Percentiles rank a stretch among this genome's conserved stretches.
These are phyloP conservation scores for Peronospora destructor DNA, from an alignment of 352 stramenopile species.

Conservation along the genomic window DNA sequence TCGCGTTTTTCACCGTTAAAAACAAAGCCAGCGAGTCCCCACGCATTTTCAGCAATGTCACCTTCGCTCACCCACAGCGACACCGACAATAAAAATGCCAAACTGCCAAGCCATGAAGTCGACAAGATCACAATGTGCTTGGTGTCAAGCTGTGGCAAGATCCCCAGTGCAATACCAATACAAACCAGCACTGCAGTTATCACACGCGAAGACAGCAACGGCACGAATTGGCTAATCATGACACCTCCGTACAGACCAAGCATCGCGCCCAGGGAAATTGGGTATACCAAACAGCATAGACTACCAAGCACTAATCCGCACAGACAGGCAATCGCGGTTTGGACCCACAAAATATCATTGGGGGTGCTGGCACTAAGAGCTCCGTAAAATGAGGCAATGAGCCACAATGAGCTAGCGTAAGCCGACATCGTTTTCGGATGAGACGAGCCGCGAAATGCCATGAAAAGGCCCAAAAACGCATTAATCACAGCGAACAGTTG, in stretches of 20 bases:
- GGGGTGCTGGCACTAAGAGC: slow-evolving; percentile 44
- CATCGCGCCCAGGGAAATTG: slow-evolving; percentile 50
- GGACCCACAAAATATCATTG: slow-evolving; percentile 58
- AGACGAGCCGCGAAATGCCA: slow-evolving; percentile 49
- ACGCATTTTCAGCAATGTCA: slow-evolving; percentile 56
- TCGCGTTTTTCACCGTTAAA: slow-evolving; percentile 45
- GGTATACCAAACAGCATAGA: slow-evolving; percentile 53
- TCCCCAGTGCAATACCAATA: slow-evolving; percentile 37
- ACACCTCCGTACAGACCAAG: slow-evolving; percentile 61
- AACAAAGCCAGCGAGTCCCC: slow-evolving; percentile 58
- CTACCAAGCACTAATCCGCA: slow-evolving; percentile 68
- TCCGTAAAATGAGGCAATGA: slow-evolving; percentile 67
- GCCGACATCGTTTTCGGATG: slow-evolving; percentile 45
- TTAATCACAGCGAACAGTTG: slow-evolving; percentile 57
- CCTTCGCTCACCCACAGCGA: slow-evolving; percentile 63
- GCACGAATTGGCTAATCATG: slow-evolving; percentile 61
- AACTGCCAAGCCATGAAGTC: slow-evolving; percentile 58
- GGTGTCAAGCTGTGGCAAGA: slow-evolving; percentile 27
- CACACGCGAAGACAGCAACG: slow-evolving; percentile 49
- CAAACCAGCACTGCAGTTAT: slow-evolving; percentile 42
- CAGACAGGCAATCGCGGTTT: slow-evolving; percentile 53
- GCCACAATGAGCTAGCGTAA: slow-evolving; percentile 54
- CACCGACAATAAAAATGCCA: slow-evolving; percentile 60
- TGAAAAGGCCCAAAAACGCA: slow-evolving; percentile 40
- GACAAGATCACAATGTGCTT: slow-evolving; percentile 66